Evolutionary conservation across 176 grass and related monocot species (phyloP).

Genomic region (Oryza nivara): DNA sequence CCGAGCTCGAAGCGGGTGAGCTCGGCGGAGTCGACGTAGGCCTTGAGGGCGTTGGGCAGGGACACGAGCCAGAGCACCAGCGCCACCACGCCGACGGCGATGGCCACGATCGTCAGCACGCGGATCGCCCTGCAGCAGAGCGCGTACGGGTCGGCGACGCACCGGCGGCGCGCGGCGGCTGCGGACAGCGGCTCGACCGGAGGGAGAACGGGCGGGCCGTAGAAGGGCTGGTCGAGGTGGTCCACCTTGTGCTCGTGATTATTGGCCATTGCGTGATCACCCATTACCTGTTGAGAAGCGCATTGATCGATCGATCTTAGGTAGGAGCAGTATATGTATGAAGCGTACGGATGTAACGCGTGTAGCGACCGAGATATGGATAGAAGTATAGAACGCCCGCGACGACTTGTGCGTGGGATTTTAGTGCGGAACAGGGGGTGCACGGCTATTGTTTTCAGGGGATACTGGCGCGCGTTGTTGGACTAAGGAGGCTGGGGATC

Average conservation of each 20-base stretch:
- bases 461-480: conserved; percentile 7
- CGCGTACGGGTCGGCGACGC: not conserved
- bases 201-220: conserved; percentile 36
- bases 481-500: not conserved
- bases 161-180: not conserved
- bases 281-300: not conserved
- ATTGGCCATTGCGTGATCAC: conserved; percentile 15
- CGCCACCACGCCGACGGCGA: conserved; percentile 44
- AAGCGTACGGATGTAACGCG: not conserved
- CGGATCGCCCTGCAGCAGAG: conserved; percentile 32
- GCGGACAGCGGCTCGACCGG: not conserved
- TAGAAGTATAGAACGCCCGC: not conserved
- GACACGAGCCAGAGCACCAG: conserved; percentile 63
- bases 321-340: not conserved
- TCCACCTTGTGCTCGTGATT: conserved; percentile 40
- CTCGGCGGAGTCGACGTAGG: conserved; percentile 44
- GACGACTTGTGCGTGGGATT: not conserved
- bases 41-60: conserved; percentile 55
- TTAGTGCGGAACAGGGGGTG: not conserved
- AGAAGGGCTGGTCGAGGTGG: conserved; percentile 24
- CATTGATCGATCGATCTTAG: not conserved
- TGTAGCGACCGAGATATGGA: not conserved
- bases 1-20: conserved; percentile 57
- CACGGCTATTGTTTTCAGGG: not conserved
- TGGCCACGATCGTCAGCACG: conserved; percentile 27